Evolutionary conservation across 2,329 filamentous ascomycete species (phyloP).

Genomic region (Fusarium vanettenii): DNA sequence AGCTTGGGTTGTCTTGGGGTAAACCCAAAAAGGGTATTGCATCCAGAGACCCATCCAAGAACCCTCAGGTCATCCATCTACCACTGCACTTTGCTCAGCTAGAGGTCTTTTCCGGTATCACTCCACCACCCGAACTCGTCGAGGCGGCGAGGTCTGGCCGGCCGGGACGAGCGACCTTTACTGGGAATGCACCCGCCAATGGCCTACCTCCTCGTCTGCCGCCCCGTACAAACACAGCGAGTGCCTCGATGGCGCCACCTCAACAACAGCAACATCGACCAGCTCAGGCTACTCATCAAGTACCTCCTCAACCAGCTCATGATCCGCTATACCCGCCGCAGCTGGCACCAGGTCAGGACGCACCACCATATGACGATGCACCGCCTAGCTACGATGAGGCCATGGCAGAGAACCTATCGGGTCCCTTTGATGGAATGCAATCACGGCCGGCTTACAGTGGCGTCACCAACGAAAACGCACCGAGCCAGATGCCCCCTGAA

Average conservation of each 20-base stretch:
- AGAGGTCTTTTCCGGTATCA: conserved; percentile 88
- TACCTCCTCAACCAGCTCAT: conserved; percentile 46
- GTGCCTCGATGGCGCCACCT: conserved; percentile 19
- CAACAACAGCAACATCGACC: conserved; percentile 32
- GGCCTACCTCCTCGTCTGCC: conserved; percentile 51
- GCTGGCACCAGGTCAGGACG: conserved; percentile 57
- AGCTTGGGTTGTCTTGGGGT: conserved; percentile 81
- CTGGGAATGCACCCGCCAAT: conserved; percentile 1
- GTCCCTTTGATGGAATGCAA: conserved; percentile 72
- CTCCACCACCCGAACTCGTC: conserved; percentile 81
- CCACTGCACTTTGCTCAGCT: conserved; percentile 80
- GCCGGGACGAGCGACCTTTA: conserved; percentile 53
- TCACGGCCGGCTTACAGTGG: conserved; percentile 76
- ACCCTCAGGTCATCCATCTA: conserved; percentile 79
- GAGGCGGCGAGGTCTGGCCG: conserved; percentile 61
- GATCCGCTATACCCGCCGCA: conserved; percentile 71
- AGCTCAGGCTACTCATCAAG: conserved; percentile 40
- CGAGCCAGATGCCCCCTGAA: conserved; percentile 60
- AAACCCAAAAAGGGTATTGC: conserved; percentile 56
- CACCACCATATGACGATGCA: conserved; percentile 74
- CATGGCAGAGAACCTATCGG: conserved; percentile 78
- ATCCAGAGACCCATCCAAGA: conserved; percentile 36
- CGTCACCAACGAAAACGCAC: conserved; percentile 70
- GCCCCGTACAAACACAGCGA: conserved; percentile 45
- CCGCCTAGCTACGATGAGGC: conserved; percentile 96